phyloP scores from a whole-genome alignment of 371 early-diverging fungal genomes.

The Zychaea mexicana region DNA sequence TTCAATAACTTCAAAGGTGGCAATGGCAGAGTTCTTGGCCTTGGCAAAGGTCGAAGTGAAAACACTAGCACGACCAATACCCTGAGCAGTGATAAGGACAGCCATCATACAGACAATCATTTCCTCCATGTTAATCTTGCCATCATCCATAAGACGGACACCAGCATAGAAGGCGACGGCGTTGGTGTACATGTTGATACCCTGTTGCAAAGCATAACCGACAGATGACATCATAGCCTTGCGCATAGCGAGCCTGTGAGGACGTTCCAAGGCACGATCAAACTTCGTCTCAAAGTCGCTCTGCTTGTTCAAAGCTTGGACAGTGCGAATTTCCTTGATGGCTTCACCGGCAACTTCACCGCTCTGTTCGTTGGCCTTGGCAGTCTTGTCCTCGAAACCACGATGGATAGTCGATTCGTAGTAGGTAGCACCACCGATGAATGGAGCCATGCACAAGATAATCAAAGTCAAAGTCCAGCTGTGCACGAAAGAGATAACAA shows the following conservation, averaged over 20 bases:
- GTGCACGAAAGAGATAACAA: conserved; percentile 50
- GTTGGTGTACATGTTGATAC: conserved; percentile 66
- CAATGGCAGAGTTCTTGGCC: conserved; percentile 83
- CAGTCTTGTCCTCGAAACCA: conserved; percentile 62
- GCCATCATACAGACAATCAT: conserved; percentile 74
- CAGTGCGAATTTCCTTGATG: conserved; percentile 87
- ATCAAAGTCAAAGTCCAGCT: conserved; percentile 67
- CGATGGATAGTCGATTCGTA: conserved; percentile 48
- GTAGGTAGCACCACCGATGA: conserved; percentile 48
- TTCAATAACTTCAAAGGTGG: conserved; percentile 77
- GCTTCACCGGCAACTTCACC: conserved; percentile 85
- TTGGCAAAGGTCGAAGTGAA: conserved; percentile 66
- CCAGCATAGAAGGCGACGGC: conserved; percentile 66
- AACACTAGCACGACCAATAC: conserved; percentile 63
- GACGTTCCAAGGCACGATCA: conserved; percentile 57
- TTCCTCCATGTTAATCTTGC: conserved; percentile 27
- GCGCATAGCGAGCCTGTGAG: conserved; percentile 63
- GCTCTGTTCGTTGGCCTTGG: conserved; percentile 70
- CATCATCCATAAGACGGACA: conserved; percentile 42
- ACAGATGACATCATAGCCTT: conserved; percentile 59
- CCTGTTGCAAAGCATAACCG: conserved; percentile 73
- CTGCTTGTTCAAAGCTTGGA: conserved; percentile 84
- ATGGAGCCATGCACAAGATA: conserved; percentile 55
- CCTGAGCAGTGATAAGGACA: conserved; percentile 75
- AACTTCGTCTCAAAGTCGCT: conserved; percentile 63